Evolutionary conservation across 495 filamentous ascomycete genomes (phyloP), one percentile per base, ranked within the genome.

Genomic region (Neurospora africana): DNA sequence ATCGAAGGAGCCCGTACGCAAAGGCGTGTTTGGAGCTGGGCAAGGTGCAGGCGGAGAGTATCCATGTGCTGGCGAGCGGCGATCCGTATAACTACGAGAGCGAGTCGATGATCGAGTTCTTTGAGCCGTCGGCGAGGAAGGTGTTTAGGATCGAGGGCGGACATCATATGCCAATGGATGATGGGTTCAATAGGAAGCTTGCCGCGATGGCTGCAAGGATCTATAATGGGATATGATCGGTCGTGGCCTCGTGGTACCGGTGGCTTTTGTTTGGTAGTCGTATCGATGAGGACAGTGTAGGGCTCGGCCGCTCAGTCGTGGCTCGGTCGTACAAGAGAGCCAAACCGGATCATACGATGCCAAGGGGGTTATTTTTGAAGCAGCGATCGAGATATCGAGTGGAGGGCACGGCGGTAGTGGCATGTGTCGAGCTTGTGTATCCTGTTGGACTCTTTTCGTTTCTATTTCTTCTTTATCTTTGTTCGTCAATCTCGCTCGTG

Each of bases 151-250:
- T 73, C 47, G 39, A 72, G 37, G 78, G 78, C 1, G 76, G 47
- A 2, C 77, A 80, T 73, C 71, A 76, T n/a, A 79, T 79, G 77
- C 77, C 77, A 13, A 39, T 68, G 7, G 73, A 77, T 9, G 71
- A 77, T 17, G 39, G 27, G 61, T 36, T 74, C 37, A 77, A 77
- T 47, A 37, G n/a, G 65, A 13, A 43, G 68, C 27, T 74, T 38
- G 70, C n/a, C 37, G 41, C 17, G 58, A n/a, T 71, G 33, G 53
- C 53, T 13, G 53, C 53, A 27, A 65, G 53, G 23, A 65, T 65
- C 15, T 65, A 65, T 35, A 65, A 65, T 19, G 53, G 53, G 3
- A 65, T 65, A 65, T 65, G 27, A 65, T 33, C 6, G 53, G 15
- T 33, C 27, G 27, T 10, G 53, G 47, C 1, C 11, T 30, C 27